Base-by-base conservation (phyloP, 345 rosid genomes). In the Salix arbutifolia region DNA sequence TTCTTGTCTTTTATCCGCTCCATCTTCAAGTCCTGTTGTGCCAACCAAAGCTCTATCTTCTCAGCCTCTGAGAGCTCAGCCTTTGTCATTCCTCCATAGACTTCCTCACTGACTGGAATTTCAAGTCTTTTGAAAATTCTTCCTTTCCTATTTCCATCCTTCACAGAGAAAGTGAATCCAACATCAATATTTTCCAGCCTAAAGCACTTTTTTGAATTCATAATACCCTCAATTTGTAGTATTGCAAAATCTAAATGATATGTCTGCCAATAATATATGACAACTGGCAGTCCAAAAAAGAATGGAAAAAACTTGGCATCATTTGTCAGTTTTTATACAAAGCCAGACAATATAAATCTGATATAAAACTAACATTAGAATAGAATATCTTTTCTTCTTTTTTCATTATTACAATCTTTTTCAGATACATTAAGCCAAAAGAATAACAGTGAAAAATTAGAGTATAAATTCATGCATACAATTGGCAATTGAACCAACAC, bases 31-130 rank as follows among this genome's bases (percentile, higher is more conserved):
- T 94, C 98, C 84, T 92, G 98, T 82, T 90, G 80, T 77, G 97
- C 96, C 98, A 94, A 89, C 84, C 91, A 91, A 80, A 91, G 90
- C 78, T 94, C 98, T 76, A 90, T 92, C 80, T 92, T 96, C 11
- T 91, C 86, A 19, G 96, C 98, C 79, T 92, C 89, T 68, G 89
- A 87, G 18, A 94, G 77, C 72, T 94, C 98, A 40, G 75, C 86
- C 30, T 89, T 69, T 23, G 72, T 53, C 89, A 94, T 48, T 67
- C 86, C 91, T 67, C 98, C 98, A 16, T 89, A 83, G 21, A 94
- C 91, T 53, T 81, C 48, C 78, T 91, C 98, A 8, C 84, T 76
- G 17, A 94, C 85, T 16, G 94, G 96, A 44, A 94, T 76, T 52
- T 82, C 87, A 11, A 62, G 88, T 85, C 84, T 94, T 92, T 85